Evolutionary conservation across 768 basidiomycete genomes (phyloP).

Genomic region (Mycena olivaceomarginata): DNA sequence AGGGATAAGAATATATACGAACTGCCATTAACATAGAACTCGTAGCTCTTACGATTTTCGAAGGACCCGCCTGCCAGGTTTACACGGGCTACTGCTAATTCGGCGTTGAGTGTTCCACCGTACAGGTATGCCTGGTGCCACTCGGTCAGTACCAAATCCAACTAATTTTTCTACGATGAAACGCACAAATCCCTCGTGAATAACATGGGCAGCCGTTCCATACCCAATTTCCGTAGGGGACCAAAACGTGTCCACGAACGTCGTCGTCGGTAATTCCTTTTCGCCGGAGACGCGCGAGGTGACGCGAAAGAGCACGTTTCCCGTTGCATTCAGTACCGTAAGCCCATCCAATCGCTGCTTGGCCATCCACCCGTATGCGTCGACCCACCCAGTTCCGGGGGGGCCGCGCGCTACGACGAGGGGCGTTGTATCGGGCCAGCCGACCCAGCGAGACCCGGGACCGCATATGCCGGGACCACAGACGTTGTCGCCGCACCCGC

Average conservation of each 20-base stretch:
- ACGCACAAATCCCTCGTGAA: constrained; percentile 30
- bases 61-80: constrained; percentile 1
- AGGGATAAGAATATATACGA: neutral
- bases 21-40: constrained; percentile 42
- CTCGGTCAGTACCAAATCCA: too few relatives aligned
- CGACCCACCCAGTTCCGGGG: neutral
- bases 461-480: constrained; percentile 21
- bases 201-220: constrained; percentile 26
- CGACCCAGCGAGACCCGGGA: constrained; percentile 37
- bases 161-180: too few relatives aligned
- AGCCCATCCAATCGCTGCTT: constrained; percentile 32
- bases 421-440: constrained; percentile 41
- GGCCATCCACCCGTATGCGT: constrained; percentile 32
- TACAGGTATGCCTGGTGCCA: constrained; percentile 23
- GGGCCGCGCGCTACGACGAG: constrained; percentile 12
- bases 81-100: constrained; percentile 25
- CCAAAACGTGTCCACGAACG: constrained; percentile 25
- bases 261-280: neutral
- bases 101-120: constrained; percentile 23
- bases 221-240: constrained; percentile 30
- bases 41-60: constrained; percentile 19
- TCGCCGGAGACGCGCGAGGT: neutral
- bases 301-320: constrained; percentile 28
- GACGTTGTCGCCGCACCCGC: constrained; percentile 24
- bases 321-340: constrained; percentile 10